These are phyloP conservation scores for Trichoderma oligosporum DNA, from an alignment of 2,329 filamentous ascomycete species.

Conservation along the genomic window DNA sequence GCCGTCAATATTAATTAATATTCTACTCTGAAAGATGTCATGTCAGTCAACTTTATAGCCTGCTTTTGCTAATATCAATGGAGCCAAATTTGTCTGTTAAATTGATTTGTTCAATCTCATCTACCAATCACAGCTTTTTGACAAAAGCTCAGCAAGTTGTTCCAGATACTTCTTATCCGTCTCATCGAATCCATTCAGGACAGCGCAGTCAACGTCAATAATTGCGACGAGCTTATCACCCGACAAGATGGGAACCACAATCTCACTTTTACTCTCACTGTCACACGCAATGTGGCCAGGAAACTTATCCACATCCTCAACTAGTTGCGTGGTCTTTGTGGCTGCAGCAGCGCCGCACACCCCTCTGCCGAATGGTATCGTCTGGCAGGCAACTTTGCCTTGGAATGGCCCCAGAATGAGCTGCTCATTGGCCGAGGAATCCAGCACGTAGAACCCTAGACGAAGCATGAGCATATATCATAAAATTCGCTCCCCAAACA, in stretches of 20 bases:
- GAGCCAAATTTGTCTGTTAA: neutral
- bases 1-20: too few relatives aligned
- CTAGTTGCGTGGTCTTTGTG: conserved; percentile 58
- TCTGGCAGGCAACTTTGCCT: conserved; percentile 76
- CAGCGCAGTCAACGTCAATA: conserved; percentile 75
- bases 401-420: conserved; percentile 78
- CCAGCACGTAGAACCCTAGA: conserved; percentile 68
- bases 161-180: conserved; percentile 65
- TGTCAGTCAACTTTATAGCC: too few relatives aligned
- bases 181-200: conserved; percentile 62
- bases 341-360: conserved; percentile 71
- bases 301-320: conserved; percentile 68
- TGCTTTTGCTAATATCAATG: too few relatives aligned
- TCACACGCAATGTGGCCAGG: conserved; percentile 82
- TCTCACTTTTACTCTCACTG: conserved; percentile 69
- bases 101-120: neutral
- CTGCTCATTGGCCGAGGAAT: conserved; percentile 45
- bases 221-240: conserved; percentile 60
- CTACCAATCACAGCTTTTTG: conserved; percentile 62
- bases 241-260: conserved; percentile 69
- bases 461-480: neutral
- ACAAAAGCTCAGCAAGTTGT: conserved; percentile 58
- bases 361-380: conserved; percentile 67
- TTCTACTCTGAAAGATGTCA: too few relatives aligned
- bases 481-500: neutral